Base-by-base conservation (phyloP, 768 basidiomycete genomes). In the Suillus variegatus region DNA sequence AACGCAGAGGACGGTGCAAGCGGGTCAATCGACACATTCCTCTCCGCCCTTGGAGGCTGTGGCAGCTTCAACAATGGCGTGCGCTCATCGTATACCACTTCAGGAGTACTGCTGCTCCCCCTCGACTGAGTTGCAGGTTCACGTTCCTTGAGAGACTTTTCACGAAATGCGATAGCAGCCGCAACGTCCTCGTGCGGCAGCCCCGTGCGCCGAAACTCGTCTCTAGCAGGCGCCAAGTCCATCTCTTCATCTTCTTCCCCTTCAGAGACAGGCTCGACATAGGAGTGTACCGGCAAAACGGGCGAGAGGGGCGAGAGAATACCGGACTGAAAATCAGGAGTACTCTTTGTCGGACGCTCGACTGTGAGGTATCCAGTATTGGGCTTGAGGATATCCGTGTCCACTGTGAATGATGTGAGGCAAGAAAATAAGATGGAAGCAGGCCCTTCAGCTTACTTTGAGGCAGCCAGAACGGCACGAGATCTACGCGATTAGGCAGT, bases 401-500 rank as follows among this genome's bases (percentile, higher is more conserved):
- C 96, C 96, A 98, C 92, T 94, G 64, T 16, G 51, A 16, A 41
- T 61, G 58, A 54, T 54, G 43, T 20, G 38, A 44, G 35, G 38
- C 65, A 28, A 57, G 43, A 66, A 38, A 58, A 18, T 61, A 22
- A 44, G 4, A 8, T 43, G 18, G 20, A 38, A 36, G 18, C 0
- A 10, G 10, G n/a, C 20, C 16, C 56, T 22, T 18, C 4, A 1
- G 6, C 85, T 47, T 75, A 93, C 92, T 97, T 75, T 99, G 96
- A 6, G 96, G 96, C 7, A 96, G 85, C 97, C 97, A 99, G 84
- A 98, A 99, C 7, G 97, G 97, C 43, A 99, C 92, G 28, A 99
- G 85, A 72, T 98, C 93, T 54, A 98, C 96, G 43, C 97, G 91
- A 71, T 93, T 87, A 22, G 96, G 95, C 12, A 99, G 78, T 0